Evolutionary conservation across 495 filamentous ascomycete genomes (phyloP).

Genomic region (Aspergillus cristatus): DNA sequence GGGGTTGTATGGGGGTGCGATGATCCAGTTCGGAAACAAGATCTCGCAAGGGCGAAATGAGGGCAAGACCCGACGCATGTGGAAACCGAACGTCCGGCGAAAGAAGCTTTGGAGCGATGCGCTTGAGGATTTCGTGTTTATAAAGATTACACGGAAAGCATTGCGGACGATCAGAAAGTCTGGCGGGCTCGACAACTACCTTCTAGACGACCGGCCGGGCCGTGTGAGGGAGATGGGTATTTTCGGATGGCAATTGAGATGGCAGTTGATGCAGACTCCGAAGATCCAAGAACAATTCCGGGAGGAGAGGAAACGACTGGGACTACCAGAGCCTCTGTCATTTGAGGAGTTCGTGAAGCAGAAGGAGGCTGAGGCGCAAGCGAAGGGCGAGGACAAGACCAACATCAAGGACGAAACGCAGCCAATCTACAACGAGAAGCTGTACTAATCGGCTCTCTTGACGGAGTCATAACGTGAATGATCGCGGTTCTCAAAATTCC

Average conservation of each 20-base stretch:
- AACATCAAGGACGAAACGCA: conserved; percentile 31
- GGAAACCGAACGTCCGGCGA: conserved; percentile 79
- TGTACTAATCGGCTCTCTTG: conserved; percentile 13
- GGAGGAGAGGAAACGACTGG: conserved; percentile 42
- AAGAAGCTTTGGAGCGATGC: conserved; percentile 66
- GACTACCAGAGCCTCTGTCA: conserved; percentile 32
- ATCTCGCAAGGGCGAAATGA: conserved; percentile 63
- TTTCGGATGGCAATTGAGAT: conserved; percentile 79
- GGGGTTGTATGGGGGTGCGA: conserved; percentile 70
- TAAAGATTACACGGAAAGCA: conserved; percentile 67
- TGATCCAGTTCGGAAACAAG: conserved; percentile 86
- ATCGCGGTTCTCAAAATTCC: conserved; percentile 2
- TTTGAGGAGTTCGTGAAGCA: conserved; percentile 33
- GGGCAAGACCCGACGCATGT: conserved; percentile 74
- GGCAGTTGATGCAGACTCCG: conserved; percentile 71
- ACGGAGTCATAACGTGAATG: background rate
- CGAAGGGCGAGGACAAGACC: conserved; percentile 23
- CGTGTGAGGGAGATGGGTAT: conserved; percentile 78
- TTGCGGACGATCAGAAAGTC: conserved; percentile 79
- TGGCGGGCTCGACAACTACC: conserved; percentile 84
- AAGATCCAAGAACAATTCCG: conserved; percentile 50
- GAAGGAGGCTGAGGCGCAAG: conserved; percentile 27
- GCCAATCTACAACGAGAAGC: conserved; percentile 23
- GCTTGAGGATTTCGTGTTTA: conserved; percentile 54
- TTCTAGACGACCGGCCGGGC: conserved; percentile 61